phyloP scores from a whole-genome alignment of 192 early-diverging fungal genomes.

The Podila clonocystis region DNA sequence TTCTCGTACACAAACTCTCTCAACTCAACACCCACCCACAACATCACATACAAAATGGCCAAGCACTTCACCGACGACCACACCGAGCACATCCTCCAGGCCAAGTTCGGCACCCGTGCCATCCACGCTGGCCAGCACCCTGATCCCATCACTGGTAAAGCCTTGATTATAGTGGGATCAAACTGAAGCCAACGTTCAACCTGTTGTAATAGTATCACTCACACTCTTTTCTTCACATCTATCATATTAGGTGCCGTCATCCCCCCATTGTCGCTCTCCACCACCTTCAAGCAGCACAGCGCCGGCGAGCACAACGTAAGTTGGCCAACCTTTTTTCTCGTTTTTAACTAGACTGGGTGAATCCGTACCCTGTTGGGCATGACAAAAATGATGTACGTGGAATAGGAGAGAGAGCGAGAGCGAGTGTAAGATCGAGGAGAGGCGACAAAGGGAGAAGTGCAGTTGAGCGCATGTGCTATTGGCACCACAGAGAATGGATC shows the following conservation, averaged over 20 bases:
- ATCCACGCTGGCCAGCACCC: constrained; percentile 93
- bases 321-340: not conserved
- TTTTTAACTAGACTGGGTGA: not conserved
- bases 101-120: constrained; percentile 88
- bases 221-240: not conserved
- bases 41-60: constrained; percentile 24
- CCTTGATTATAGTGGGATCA: too few relatives aligned
- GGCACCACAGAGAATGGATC: not conserved
- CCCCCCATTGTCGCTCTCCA: constrained; percentile 93
- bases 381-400: not conserved
- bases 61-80: constrained; percentile 48
- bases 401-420: not conserved
- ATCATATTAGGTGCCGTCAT: constrained; percentile 80
- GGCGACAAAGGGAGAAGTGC: too few relatives aligned
- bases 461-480: too few relatives aligned
- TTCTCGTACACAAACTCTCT: not conserved
- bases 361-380: not conserved
- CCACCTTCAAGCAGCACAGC: constrained; percentile 93
- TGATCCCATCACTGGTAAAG: constrained; percentile 84
- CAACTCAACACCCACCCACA: not conserved
- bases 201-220: too few relatives aligned
- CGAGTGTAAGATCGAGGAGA: too few relatives aligned
- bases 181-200: too few relatives aligned
- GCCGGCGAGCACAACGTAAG: constrained; percentile 90
- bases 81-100: constrained; percentile 43